These are phyloP conservation scores for Cyclotella distinguenda DNA, from an alignment of 108 stramenopile species.

Conservation along the genomic window DNA sequence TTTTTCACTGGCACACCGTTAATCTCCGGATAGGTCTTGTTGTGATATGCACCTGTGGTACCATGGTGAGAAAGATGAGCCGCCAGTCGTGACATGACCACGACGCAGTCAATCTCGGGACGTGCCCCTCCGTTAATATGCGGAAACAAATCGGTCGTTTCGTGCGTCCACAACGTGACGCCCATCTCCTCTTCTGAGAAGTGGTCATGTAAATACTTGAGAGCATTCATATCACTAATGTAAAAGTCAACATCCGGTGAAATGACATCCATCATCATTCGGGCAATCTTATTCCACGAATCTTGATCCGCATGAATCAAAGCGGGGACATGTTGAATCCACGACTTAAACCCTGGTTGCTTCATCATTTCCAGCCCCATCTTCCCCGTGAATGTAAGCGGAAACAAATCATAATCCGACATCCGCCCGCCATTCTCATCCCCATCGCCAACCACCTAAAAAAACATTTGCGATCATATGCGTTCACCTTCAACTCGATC, in stretches of 20 bases:
- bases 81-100: not conserved
- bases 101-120: not conserved
- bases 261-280: constrained; percentile 16
- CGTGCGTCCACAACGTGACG: not conserved
- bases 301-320: constrained; percentile 7
- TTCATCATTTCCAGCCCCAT: constrained; percentile 5
- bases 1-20: not conserved
- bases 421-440: constrained; percentile 16
- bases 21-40: constrained; percentile 7
- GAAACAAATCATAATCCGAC: constrained; percentile 22
- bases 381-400: constrained; percentile 9
- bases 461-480: constrained; percentile 12
- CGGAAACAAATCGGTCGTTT: not conserved
- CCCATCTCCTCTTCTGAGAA: constrained; percentile 1
- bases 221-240: constrained; percentile 7
- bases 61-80: constrained; percentile 5
- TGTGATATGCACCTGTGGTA: not conserved
- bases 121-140: not conserved
- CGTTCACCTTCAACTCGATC: not conserved
- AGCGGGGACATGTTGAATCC: constrained; percentile 3
- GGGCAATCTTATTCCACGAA: constrained; percentile 9
- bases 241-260: not conserved
- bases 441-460: constrained; percentile 28
- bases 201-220: constrained; percentile 1
- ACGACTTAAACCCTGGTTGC: constrained; percentile 11